Evolutionary conservation across 768 basidiomycete genomes (phyloP), one percentile per base, ranked within the genome.

Genomic region (Mycena rebaudengoi): DNA sequence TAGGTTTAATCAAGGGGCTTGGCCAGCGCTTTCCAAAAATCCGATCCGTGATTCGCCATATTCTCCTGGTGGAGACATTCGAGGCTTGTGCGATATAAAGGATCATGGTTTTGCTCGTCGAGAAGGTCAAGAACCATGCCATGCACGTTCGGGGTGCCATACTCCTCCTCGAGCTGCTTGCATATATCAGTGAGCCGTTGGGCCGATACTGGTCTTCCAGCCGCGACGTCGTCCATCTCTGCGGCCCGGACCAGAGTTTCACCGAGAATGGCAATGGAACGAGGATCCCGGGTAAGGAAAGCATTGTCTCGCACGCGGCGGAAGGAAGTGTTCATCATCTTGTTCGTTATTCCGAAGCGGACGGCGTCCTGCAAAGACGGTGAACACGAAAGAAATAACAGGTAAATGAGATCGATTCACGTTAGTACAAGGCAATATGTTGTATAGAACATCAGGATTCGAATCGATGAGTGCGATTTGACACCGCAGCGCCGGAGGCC

Each of bases 251-350:
- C 54, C 23, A 62, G 54, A 2, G 39, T 41, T 18, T 62, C 32
- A 1, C 39, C 61, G 14, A 62, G 39, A 21, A 50, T 35, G n/a
- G 54, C 48, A 32, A 62, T 56, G 7, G 35, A 32, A 16, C 50
- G 39, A 40, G 26, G 61, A 44, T 62, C 61, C 41, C 46, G 32
- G 12, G 46, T 62, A 13, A 39, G 33, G 54, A 62, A 62, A 3
- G 61, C 61, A 20, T 62, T 56, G 53, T 62, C 61, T 1, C 61
- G 35, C 18, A 56, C 29, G 40, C 61, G 61, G 7, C 61, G 54
- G 12, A 62, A 62, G 7, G 61, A 56, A 28, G 56, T 48, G 25
- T 41, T 35, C 29, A 62, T 18, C 61, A 62, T 62, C n/a, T 56
- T 56, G 48, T 62, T 48, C 7, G 12, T 26, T 37, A 62, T 55